Evolutionary conservation across 371 early-diverging fungal genomes (phyloP).

Genomic region (Parasitella parasitica): DNA sequence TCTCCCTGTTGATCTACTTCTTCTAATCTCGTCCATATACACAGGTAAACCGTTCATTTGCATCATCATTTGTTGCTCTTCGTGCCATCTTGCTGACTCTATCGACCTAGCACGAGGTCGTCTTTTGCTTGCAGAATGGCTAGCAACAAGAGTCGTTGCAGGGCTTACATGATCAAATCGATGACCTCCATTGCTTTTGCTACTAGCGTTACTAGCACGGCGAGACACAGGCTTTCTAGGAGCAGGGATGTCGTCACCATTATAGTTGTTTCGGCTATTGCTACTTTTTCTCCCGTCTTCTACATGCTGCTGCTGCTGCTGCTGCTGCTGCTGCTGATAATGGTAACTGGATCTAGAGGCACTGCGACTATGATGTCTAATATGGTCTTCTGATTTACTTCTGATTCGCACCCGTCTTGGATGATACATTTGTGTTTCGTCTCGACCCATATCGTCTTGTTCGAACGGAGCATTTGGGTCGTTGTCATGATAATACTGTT

Average conservation of each 20-base stretch:
- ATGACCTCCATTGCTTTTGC: background rate
- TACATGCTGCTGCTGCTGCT: background rate
- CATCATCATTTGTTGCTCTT: background rate
- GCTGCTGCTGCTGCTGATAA: background rate
- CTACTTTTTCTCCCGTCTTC: slow-evolving; percentile 2
- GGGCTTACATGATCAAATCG: slow-evolving; percentile 2
- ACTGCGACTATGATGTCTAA: background rate
- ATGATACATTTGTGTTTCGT: background rate
- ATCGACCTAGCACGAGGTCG: background rate
- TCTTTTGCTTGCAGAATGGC: background rate
- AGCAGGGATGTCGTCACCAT: background rate
- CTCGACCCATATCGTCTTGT: background rate
- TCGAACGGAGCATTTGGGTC: background rate
- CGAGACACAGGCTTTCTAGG: background rate
- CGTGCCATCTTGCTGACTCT: background rate
- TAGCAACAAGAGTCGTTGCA: background rate
- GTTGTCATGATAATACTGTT: background rate
- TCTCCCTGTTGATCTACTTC: slow-evolving; percentile 1
- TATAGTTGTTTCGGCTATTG: background rate
- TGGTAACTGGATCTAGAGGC: background rate
- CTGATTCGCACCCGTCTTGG: background rate
- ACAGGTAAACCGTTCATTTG: background rate
- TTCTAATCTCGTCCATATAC: background rate
- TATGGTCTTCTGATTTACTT: background rate
- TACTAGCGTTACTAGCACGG: background rate